A percentile compares a stretch with the other conserved stretches of the same genome.
These are phyloP conservation scores for Phytophthora fragariaefolia DNA, from an alignment of 352 stramenopile species.

Conservation along the genomic window DNA sequence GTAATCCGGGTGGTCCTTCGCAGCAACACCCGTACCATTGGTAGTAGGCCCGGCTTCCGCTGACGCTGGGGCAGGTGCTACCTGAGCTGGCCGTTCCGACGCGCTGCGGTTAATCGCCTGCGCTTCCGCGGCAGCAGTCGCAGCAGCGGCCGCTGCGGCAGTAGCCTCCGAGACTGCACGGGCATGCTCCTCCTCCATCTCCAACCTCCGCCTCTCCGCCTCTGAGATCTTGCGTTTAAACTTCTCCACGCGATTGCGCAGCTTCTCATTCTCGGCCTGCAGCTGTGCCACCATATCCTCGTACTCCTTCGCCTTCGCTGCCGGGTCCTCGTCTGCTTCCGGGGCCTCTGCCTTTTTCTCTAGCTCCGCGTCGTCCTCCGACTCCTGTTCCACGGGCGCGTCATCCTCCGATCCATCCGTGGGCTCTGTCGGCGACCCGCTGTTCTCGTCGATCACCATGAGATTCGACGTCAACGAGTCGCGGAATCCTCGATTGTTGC, in stretches of 20 bases:
- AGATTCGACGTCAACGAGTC: constrained; percentile 55
- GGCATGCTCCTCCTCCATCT: constrained; percentile 61
- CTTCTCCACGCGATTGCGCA: constrained; percentile 75
- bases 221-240: constrained; percentile 73
- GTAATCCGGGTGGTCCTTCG: constrained; percentile 79
- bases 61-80: constrained; percentile 12
- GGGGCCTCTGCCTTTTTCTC: too few relatives aligned
- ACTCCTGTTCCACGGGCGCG: too few relatives aligned
- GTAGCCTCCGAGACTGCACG: constrained; percentile 42
- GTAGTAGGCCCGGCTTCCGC: constrained; percentile 11
- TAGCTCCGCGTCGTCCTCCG: constrained; percentile 29
- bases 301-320: constrained; percentile 35
- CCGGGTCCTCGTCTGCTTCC: constrained; percentile 35
- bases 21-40: constrained; percentile 49
- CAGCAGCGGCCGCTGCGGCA: constrained; percentile 29
- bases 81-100: constrained; percentile 11
- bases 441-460: constrained; percentile 80
- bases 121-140: constrained; percentile 16
- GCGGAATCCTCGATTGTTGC: constrained; percentile 48
- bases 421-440: constrained; percentile 57
- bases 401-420: constrained; percentile 71
- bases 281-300: constrained; percentile 57
- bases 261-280: constrained; percentile 80
- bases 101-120: constrained; percentile 15
- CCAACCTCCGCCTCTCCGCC: constrained; percentile 57